Evolutionary conservation across 108 stramenopile species (phyloP).

Genomic region (Skeletonema costatum): DNA sequence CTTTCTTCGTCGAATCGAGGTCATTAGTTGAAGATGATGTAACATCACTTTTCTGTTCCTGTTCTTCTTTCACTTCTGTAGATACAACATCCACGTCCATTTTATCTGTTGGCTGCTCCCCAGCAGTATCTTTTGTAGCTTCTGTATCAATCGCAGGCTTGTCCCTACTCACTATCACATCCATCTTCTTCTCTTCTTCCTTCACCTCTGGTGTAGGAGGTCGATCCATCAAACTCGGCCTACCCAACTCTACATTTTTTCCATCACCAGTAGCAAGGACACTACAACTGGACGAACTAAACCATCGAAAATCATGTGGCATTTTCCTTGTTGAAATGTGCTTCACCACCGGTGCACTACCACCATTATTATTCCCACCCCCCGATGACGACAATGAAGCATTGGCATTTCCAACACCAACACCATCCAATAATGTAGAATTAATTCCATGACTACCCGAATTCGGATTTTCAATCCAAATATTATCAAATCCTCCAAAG

Average conservation of each 20-base stretch:
- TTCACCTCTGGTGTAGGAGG: neutral
- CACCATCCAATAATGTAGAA: neutral
- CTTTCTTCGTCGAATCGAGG: neutral
- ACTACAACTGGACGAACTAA: constrained; percentile 37
- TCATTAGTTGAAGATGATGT: neutral
- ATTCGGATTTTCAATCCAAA: constrained; percentile 51
- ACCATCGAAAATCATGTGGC: constrained; percentile 67
- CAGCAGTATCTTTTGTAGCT: neutral
- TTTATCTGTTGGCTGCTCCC: neutral
- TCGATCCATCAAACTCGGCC: neutral
- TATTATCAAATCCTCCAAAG: constrained; percentile 66
- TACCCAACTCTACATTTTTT: neutral
- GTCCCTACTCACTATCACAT: neutral
- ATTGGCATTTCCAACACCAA: neutral
- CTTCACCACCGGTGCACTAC: neutral
- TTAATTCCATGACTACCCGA: neutral
- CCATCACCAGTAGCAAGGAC: neutral
- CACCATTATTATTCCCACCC: neutral
- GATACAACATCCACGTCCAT: neutral
- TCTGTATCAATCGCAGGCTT: neutral
- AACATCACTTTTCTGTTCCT: neutral
- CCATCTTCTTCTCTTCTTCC: neutral
- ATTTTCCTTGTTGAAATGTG: constrained; percentile 38
- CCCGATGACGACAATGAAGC: neutral
- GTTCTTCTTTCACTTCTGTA: neutral